phyloP scores from a whole-genome alignment of 768 basidiomycete species.

The Calocera cornea region DNA sequence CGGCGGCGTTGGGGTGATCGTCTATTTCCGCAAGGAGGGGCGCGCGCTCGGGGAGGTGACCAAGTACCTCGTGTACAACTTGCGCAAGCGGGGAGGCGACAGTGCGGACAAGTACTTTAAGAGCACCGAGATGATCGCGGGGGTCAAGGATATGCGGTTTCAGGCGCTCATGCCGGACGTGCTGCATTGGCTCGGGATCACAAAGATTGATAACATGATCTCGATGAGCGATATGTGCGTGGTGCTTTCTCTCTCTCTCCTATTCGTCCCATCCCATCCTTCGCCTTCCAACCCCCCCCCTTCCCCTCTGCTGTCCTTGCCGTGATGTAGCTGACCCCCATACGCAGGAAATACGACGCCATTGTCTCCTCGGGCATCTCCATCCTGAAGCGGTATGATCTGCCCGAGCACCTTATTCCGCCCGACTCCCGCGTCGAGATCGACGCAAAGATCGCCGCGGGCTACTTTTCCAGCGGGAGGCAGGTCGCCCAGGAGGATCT shows the following conservation, averaged over 20 bases:
- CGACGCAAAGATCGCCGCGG: constrained; percentile 89
- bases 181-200: constrained; percentile 86
- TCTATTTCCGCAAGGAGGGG: constrained; percentile 92
- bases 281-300: background rate
- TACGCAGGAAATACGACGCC: constrained; percentile 80
- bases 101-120: constrained; percentile 89
- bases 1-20: constrained; percentile 83
- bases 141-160: constrained; percentile 95
- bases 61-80: constrained; percentile 92
- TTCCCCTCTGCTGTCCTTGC: background rate
- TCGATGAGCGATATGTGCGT: constrained; percentile 75
- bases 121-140: constrained; percentile 83
- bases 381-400: constrained; percentile 69
- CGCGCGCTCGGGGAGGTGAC: constrained; percentile 88
- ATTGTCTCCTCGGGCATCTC: constrained; percentile 81
- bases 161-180: constrained; percentile 91
- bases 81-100: constrained; percentile 89
- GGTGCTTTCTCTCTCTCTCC: constrained; percentile 3
- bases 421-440: constrained; percentile 87
- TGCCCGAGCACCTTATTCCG: constrained; percentile 82
- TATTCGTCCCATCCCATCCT: background rate
- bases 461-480: constrained; percentile 78
- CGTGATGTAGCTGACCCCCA: background rate
- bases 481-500: constrained; percentile 66
- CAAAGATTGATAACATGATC: constrained; percentile 78